Conservation (phyloP, 2,329 filamentous ascomycete species). For the Septoria petroselini region DNA sequence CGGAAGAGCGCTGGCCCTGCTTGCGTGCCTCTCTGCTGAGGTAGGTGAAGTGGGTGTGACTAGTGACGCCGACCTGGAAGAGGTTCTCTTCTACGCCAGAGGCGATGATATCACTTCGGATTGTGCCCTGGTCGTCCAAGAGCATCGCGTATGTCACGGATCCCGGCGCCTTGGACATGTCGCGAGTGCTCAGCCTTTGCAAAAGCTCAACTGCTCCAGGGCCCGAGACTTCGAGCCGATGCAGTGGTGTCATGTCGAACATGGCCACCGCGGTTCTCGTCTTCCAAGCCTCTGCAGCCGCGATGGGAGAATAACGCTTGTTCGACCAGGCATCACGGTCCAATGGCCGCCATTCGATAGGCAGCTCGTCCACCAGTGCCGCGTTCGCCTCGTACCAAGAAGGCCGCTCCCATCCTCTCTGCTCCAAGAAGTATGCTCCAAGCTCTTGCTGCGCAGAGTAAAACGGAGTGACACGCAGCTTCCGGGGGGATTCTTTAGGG, state of each 20-base stretch:
- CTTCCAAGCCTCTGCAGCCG: constrained; percentile 62
- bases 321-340: constrained; percentile 60
- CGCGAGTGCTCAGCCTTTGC: constrained; percentile 52
- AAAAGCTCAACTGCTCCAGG: constrained; percentile 57
- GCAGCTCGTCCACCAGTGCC: constrained; percentile 51
- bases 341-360: constrained; percentile 53
- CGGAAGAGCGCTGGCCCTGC: constrained; percentile 41
- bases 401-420: constrained; percentile 61
- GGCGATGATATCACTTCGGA: constrained; percentile 58
- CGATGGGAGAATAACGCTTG: constrained; percentile 56
- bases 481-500: constrained; percentile 56
- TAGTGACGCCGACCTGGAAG: constrained; percentile 58
- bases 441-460: constrained; percentile 54
- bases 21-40: constrained; percentile 52
- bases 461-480: constrained; percentile 60
- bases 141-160: constrained; percentile 57
- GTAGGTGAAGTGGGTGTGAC: constrained; percentile 54
- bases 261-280: constrained; percentile 60
- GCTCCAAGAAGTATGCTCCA: constrained; percentile 59
- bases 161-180: constrained; percentile 50
- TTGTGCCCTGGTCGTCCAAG: constrained; percentile 53
- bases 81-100: constrained; percentile 50
- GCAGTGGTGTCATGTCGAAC: constrained; percentile 62
- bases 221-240: constrained; percentile 57
- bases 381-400: constrained; percentile 61